Evolutionary conservation across 2,329 filamentous ascomycete species (phyloP), one percentile per base, ranked within the genome.

Genomic region (Clonostachys rhizophaga): DNA sequence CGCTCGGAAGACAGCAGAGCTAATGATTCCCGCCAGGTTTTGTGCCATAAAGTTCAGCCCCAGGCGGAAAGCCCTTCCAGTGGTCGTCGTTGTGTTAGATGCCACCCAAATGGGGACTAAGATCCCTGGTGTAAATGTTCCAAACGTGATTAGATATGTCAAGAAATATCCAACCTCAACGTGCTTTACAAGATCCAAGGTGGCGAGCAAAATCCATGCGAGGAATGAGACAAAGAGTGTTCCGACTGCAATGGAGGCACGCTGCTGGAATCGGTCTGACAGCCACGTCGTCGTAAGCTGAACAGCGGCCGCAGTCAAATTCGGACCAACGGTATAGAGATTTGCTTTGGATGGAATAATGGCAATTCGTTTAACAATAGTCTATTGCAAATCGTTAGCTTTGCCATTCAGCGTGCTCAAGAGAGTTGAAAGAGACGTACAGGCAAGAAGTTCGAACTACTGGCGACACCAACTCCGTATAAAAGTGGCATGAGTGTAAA

Each of bases 351-450:
- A 50, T 4, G 65, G 59, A 6, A 58, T 60, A 11, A 51, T 49
- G 9, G 65, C 64, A 5, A 69, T 61, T 37, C 67, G 64, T 46
- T 63, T 63, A 45, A 57, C 62, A 34, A 61, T 60, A 40, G 67
- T 64, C 52, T 46, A 6, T 30, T 30, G 4, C 9, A 30, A 30
- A 8, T 8, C 24, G 24, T 30, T 30, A 30, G 24, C 24, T 9
- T 30, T 30, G 3, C 9, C 24, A 30, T 30, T 9, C 24, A 30
- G 24, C 8, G 24, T 30, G 24, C 24, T 30, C 24, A 8, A 10
- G 24, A 30, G 8, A 30, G 24, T 7, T 12, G 18, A 16, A 50
- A 40, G 12, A 8, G 2, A 33, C 52, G 30, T 47, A 55, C 51
- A n/a, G 54, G 55, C 16, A 58, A 48, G 47, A 58, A 58, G 40